Conservation (phyloP, 1,284 basidiomycete genomes). For the Puccinia triticina region DNA sequence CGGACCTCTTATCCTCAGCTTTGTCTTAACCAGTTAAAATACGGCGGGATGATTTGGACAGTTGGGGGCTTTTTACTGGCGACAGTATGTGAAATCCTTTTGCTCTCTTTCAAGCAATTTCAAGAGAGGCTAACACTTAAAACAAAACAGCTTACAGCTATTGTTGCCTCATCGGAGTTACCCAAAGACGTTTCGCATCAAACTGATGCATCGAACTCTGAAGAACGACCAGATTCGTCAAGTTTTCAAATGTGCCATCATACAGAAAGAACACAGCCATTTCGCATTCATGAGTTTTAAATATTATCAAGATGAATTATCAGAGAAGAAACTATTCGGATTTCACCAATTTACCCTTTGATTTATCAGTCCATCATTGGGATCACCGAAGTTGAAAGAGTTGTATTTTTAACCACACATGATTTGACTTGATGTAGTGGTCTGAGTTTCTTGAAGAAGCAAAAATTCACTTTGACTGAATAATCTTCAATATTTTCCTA, state of each 20-base stretch:
- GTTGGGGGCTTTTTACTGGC: background rate
- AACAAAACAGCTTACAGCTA: conserved; percentile 10
- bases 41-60: conserved; percentile 2
- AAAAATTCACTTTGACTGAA: too few relatives aligned
- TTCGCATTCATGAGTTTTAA: background rate
- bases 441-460: background rate
- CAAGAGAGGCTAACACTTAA: background rate
- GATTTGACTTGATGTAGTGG: too few relatives aligned
- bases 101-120: background rate
- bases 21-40: conserved; percentile 3
- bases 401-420: too few relatives aligned
- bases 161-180: conserved; percentile 5
- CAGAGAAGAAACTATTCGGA: background rate
- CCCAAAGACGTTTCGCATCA: background rate
- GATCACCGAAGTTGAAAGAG: background rate
- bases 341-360: background rate
- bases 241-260: background rate
- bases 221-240: background rate
- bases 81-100: background rate
- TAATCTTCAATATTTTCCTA: too few relatives aligned
- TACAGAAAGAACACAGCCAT: background rate
- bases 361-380: background rate
- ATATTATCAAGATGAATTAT: background rate
- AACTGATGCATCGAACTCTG: background rate
- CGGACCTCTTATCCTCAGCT: background rate